phyloP scores from a whole-genome alignment of 1,284 basidiomycete genomes.

The Ustilago curta region DNA sequence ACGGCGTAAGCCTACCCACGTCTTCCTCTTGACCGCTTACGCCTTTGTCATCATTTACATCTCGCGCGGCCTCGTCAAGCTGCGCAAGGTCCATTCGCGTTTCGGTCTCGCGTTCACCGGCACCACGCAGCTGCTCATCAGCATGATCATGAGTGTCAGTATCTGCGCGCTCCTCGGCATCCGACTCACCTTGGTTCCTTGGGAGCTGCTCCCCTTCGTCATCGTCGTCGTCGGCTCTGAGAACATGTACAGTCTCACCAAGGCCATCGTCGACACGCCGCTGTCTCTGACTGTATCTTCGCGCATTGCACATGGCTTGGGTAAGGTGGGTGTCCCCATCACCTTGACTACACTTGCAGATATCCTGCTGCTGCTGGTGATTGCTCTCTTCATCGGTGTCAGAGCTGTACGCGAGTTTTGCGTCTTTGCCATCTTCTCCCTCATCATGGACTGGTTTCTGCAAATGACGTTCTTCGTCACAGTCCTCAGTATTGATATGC shows the following conservation, averaged over 20 bases:
- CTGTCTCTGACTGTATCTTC: slow-evolving; percentile 90
- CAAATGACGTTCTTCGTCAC: slow-evolving; percentile 92
- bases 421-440: slow-evolving; percentile 89
- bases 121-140: slow-evolving; percentile 87
- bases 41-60: slow-evolving; percentile 82
- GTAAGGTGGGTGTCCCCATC: slow-evolving; percentile 88
- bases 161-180: slow-evolving; percentile 87
- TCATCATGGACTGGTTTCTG: slow-evolving; percentile 95
- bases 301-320: slow-evolving; percentile 88
- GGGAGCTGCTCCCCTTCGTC: slow-evolving; percentile 88
- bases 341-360: slow-evolving; percentile 90
- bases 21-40: slow-evolving; percentile 82
- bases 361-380: slow-evolving; percentile 81
- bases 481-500: slow-evolving; percentile 88
- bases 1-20: slow-evolving; percentile 36
- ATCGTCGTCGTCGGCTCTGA: slow-evolving; percentile 95
- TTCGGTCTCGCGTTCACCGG: slow-evolving; percentile 93
- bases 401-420: slow-evolving; percentile 93
- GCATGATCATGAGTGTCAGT: slow-evolving; percentile 91
- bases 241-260: slow-evolving; percentile 93
- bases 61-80: slow-evolving; percentile 76
- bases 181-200: slow-evolving; percentile 86
- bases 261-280: slow-evolving; percentile 88
- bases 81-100: slow-evolving; percentile 80
- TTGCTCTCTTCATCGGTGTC: slow-evolving; percentile 79